Evolutionary conservation across 2,329 filamentous ascomycete species (phyloP).

Genomic region (Scedosporium dehoogii): DNA sequence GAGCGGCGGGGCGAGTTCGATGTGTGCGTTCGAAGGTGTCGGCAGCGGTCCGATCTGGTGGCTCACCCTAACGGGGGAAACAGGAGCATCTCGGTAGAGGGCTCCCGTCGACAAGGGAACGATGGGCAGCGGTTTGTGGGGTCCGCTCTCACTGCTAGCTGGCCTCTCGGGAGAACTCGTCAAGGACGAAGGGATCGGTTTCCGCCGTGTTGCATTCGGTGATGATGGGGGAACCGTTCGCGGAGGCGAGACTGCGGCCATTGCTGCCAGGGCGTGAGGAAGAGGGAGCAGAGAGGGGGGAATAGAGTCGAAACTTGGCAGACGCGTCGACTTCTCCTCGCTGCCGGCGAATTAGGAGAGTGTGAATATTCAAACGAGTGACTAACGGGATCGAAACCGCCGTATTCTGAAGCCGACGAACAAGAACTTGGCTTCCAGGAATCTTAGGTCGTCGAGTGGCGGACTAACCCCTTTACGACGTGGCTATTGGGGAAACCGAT

Average conservation of each 20-base stretch:
- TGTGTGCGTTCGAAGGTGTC: conserved; percentile 39
- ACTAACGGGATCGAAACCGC: background rate
- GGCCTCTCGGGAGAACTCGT: background rate
- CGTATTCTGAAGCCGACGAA: background rate
- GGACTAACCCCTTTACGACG: background rate
- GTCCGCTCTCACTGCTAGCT: background rate
- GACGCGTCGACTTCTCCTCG: background rate
- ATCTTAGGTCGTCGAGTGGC: background rate
- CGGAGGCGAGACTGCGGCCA: conserved; percentile 6
- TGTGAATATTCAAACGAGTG: background rate
- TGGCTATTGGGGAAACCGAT: background rate
- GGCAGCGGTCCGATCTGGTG: conserved; percentile 43
- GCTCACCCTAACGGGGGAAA: conserved; percentile 20
- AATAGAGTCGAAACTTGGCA: background rate
- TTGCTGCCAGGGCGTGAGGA: background rate
- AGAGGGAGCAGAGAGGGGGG: background rate
- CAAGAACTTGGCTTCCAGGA: background rate
- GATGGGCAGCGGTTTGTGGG: background rate
- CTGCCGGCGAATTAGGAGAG: background rate
- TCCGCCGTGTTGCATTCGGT: background rate
- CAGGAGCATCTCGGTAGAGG: background rate
- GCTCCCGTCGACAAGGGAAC: background rate
- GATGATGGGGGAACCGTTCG: background rate
- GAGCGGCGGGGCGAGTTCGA: conserved; percentile 28
- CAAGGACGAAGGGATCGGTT: conserved; percentile 2